Conservation (phyloP, 1,139 yeast genomes). For the Diutina scorzettiae region DNA sequence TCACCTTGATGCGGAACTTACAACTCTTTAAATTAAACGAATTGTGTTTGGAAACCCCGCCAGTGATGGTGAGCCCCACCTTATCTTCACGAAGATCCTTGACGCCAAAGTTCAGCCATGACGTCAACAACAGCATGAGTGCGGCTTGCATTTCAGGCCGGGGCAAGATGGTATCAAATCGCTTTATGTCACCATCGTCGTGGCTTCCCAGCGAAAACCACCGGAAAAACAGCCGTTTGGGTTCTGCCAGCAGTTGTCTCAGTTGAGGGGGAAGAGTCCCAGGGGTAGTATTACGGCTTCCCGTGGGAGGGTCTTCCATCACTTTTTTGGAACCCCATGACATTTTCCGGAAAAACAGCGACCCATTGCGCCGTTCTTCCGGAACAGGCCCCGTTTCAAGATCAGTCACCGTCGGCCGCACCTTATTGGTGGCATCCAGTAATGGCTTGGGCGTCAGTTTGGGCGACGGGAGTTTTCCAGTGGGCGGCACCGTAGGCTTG, state of each 20-base stretch:
- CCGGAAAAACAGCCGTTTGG: slow-evolving; percentile 25
- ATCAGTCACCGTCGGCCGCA: background rate
- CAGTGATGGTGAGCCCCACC: slow-evolving; percentile 36
- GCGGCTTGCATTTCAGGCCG: slow-evolving; percentile 54
- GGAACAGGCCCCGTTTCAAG: background rate
- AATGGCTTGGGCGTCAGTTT: background rate
- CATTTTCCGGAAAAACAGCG: slow-evolving; percentile 42
- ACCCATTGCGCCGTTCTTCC: background rate
- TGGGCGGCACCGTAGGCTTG: background rate
- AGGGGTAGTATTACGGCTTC: background rate
- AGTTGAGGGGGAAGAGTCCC: background rate
- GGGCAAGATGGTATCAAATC: slow-evolving; percentile 33
- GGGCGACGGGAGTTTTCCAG: background rate
- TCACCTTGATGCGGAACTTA: slow-evolving; percentile 45
- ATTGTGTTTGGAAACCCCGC: slow-evolving; percentile 49
- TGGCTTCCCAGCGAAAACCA: slow-evolving; percentile 26
- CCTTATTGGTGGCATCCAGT: slow-evolving; percentile 2
- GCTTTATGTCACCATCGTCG: slow-evolving; percentile 20
- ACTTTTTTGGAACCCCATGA: slow-evolving; percentile 42
- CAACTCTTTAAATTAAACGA: slow-evolving; percentile 54
- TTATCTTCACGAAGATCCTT: slow-evolving; percentile 40
- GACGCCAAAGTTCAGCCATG: slow-evolving; percentile 66
- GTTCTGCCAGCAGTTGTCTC: slow-evolving; percentile 9
- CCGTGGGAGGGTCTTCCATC: slow-evolving; percentile 11
- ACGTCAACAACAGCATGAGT: slow-evolving; percentile 44